A percentile compares a stretch with the other conserved stretches of the same genome.
These are phyloP conservation scores for Talaromyces sp. DNA, from an alignment of 2,329 filamentous ascomycete genomes.

Conservation along the genomic window DNA sequence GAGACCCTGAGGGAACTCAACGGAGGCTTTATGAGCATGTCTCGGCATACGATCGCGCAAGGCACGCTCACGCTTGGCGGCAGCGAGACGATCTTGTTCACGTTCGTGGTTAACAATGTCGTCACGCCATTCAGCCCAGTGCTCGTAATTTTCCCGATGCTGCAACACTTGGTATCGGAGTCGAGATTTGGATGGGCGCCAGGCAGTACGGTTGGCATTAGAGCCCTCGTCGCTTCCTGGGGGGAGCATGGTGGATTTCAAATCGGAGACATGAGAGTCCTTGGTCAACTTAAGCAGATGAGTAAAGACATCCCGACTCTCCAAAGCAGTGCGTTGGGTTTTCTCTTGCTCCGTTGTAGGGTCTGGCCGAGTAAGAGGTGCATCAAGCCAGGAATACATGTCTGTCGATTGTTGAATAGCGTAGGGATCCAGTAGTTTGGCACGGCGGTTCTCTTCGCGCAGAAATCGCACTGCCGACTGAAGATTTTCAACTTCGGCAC, in stretches of 20 bases:
- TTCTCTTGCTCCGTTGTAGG: constrained; percentile 34
- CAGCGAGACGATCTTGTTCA: constrained; percentile 39
- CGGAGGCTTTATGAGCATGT: constrained; percentile 32
- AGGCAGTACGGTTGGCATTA: constrained; percentile 33
- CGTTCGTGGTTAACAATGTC: constrained; percentile 43
- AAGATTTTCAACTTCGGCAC: constrained; percentile 46
- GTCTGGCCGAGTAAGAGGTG: constrained; percentile 37
- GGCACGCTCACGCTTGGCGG: constrained; percentile 36
- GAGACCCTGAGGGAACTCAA: constrained; percentile 36
- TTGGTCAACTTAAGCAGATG: constrained; percentile 48
- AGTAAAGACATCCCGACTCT: constrained; percentile 47
- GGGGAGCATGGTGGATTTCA: constrained; percentile 37
- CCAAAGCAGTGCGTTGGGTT: constrained; percentile 38
- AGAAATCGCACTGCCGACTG: constrained; percentile 52
- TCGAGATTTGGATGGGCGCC: constrained; percentile 48
- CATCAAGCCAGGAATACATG: constrained; percentile 48
- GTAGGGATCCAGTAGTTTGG: constrained; percentile 45
- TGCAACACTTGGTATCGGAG: constrained; percentile 47
- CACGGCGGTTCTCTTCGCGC: constrained; percentile 48
- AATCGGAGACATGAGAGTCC: constrained; percentile 42
- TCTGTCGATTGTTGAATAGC: constrained; percentile 44
- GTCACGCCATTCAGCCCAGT: constrained; percentile 49
- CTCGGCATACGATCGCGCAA: constrained; percentile 31
- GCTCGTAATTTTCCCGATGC: constrained; percentile 50
- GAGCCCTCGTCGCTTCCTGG: constrained; percentile 15